These are phyloP conservation scores for Croton laevigatus DNA, from an alignment of 441 rosid species.

Conservation along the genomic window DNA sequence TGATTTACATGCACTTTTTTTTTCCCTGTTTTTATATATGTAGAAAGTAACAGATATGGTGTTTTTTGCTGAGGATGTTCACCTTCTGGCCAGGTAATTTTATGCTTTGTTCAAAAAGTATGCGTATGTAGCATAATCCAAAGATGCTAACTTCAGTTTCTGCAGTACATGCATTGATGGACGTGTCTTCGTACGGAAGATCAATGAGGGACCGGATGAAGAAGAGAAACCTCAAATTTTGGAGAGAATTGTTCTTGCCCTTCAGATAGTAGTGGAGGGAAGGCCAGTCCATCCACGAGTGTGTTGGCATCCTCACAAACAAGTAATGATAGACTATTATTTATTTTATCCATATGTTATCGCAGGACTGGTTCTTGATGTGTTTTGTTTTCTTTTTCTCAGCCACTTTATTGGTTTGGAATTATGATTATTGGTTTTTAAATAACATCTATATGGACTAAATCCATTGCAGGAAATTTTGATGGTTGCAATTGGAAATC, in stretches of 20 bases:
- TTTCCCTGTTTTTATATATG: not conserved
- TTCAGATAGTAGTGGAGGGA: conserved; percentile 62
- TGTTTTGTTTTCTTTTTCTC: not conserved
- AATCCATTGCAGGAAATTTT: conserved; percentile 60
- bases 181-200: conserved; percentile 67
- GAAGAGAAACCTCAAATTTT: conserved; percentile 77
- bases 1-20: conserved; percentile 18
- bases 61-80: conserved; percentile 90
- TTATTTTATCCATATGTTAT: conserved; percentile 5
- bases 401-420: conserved; percentile 9
- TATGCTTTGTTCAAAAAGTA: conserved; percentile 12
- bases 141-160: conserved; percentile 16
- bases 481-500: conserved; percentile 46
- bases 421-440: not conserved
- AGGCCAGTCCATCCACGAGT: conserved; percentile 71
- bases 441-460: not conserved
- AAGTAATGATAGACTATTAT: conserved; percentile 42
- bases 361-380: not conserved
- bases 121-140: conserved; percentile 1
- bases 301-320: conserved; percentile 96
- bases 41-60: conserved; percentile 94
- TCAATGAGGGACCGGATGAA: conserved; percentile 77
- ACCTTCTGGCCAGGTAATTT: conserved; percentile 83
- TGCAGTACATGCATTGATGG: conserved; percentile 84
- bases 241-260: conserved; percentile 58